phyloP scores from a whole-genome alignment of 495 filamentous ascomycete species.

The Aspergillus bertholletiae region DNA sequence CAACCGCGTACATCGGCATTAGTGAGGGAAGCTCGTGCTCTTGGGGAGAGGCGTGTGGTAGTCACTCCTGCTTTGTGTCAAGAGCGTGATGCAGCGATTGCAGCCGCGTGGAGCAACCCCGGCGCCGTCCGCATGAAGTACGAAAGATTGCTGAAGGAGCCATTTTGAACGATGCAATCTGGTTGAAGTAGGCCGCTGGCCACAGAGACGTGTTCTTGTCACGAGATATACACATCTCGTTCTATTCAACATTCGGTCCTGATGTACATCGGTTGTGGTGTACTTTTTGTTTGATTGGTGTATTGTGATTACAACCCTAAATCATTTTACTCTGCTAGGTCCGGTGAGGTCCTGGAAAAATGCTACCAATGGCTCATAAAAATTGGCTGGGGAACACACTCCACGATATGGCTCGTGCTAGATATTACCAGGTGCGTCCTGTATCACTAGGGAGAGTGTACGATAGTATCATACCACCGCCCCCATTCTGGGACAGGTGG shows the following conservation, averaged over 20 bases:
- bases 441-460: not conserved
- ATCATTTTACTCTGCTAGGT: too few species aligned
- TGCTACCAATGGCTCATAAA: too few species aligned
- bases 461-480: not conserved
- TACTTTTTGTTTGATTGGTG: too few species aligned
- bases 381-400: slow-evolving; percentile 6
- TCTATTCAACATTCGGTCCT: too few species aligned
- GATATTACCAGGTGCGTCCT: not conserved
- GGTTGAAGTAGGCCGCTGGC: too few species aligned
- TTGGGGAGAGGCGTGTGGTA: slow-evolving; percentile 12
- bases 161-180: too few species aligned
- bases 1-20: slow-evolving; percentile 16
- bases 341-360: too few species aligned
- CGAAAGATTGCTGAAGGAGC: slow-evolving; percentile 1
- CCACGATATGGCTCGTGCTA: slow-evolving; percentile 17
- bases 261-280: too few species aligned
- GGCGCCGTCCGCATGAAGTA: not conserved
- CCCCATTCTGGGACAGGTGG: slow-evolving; percentile 14
- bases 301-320: too few species aligned
- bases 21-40: slow-evolving; percentile 14
- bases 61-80: slow-evolving; percentile 2
- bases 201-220: too few species aligned
- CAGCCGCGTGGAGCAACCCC: slow-evolving; percentile 2
- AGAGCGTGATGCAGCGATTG: slow-evolving; percentile 11
- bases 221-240: too few species aligned